Base-by-base conservation (phyloP, 257 asterid genomes). In the Solanum paucissectum region DNA sequence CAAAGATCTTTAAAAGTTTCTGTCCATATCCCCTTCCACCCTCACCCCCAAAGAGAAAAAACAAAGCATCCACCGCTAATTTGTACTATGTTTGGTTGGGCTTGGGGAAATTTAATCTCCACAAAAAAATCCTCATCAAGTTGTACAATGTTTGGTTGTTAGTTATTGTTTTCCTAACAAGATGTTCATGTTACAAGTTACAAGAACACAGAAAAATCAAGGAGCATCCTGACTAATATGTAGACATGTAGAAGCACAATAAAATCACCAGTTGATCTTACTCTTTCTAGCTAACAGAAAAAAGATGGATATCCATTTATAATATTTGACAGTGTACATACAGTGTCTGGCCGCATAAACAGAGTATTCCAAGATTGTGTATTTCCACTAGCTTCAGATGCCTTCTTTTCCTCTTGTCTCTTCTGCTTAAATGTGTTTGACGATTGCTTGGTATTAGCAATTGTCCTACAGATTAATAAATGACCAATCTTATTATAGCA, bases 301-400 rank as follows among this genome's bases (percentile, higher is more conserved):
- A 58, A 46, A 27, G 68, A 81, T 14, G 18, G 68, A n/a, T 25
- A 42, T 42, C 38, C 29, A 79, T 14, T 79, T 79, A 44, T 44
- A 44, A 27, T 44, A 79, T 27, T 10, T 18, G 29, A 49, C 33
- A 46, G 86, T 49, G 44, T 83, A 89, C 98, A 89, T 90, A 97
- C 99, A 74, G 98, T 95, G 92, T 97, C 99, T 68, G 95, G 92
- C 88, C 96, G 98, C 95, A 97, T 95, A 89, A 90, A 97, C 87
- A 95, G 93, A 90, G 93, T 92, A 88, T 95, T 97, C 99, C 99
- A 97, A 60, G 98, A 93, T 76, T 90, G 91, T 71, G 98, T 95
- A 90, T 93, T 95, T 91, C 99, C 99, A 85, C 93, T 90, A 69
- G 97, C 96, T 92, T 97, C 99, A 76, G 98, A 93, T 69, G 92